These are phyloP conservation scores for Gomphus bonarii DNA, from an alignment of 1,284 basidiomycete genomes.

Conservation along the genomic window DNA sequence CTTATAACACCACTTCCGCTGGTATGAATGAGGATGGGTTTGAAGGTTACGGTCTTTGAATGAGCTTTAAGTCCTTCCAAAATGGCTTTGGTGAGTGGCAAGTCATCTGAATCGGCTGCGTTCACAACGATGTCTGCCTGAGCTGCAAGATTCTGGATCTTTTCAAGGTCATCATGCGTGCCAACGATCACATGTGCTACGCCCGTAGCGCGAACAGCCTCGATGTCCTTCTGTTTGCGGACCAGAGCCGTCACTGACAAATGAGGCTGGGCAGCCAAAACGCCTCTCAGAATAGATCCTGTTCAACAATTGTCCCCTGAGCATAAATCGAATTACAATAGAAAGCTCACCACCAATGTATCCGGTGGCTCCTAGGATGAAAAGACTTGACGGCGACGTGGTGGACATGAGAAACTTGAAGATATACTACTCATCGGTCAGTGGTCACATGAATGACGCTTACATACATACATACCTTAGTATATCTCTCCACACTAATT, in stretches of 20 bases:
- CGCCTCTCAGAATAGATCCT: constrained; percentile 12
- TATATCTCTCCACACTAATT: neutral
- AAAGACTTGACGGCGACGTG: neutral
- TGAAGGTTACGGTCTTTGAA: constrained; percentile 4
- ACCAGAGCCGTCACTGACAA: constrained; percentile 12
- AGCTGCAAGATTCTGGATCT: constrained; percentile 5
- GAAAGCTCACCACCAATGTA: constrained; percentile 13
- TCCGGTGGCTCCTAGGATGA: constrained; percentile 14
- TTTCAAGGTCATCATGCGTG: constrained; percentile 11
- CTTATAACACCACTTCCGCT: constrained; percentile 16
- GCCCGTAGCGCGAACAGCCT: constrained; percentile 6
- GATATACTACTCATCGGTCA: too few species aligned
- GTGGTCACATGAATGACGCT: neutral
- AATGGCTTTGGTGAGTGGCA: constrained; percentile 14
- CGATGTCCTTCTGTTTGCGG: constrained; percentile 9
- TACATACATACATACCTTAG: neutral
- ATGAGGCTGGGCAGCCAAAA: constrained; percentile 7
- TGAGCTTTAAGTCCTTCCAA: constrained; percentile 13
- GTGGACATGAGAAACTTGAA: too few species aligned
- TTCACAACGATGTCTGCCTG: constrained; percentile 16
- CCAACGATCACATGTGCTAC: constrained; percentile 9
- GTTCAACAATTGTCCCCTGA: neutral
- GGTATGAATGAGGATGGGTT: constrained; percentile 16
- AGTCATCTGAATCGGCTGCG: constrained; percentile 14
- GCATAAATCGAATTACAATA: neutral